Conservation (phyloP, 305 asterid genomes). For the Fraxinus paxiana region DNA sequence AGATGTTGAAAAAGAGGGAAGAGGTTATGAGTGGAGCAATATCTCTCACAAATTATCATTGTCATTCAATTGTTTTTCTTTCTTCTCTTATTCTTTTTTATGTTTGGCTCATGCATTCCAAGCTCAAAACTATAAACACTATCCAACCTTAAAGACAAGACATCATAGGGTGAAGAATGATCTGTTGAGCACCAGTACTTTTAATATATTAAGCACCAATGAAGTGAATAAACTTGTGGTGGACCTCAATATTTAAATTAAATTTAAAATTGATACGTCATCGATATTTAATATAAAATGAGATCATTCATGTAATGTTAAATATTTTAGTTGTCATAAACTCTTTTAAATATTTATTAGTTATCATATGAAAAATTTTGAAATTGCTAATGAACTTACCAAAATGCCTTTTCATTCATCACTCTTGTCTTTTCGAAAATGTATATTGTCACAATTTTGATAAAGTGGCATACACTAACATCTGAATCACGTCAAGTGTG, state of each 20-base stretch:
- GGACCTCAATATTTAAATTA: too few species aligned
- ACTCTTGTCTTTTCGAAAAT: not conserved
- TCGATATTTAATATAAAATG: too few species aligned
- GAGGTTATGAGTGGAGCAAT: not conserved
- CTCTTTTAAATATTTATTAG: too few species aligned
- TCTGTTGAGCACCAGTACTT: too few species aligned
- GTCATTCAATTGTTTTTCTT: too few species aligned
- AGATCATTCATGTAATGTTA: too few species aligned
- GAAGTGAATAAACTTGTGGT: too few species aligned
- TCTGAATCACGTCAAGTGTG: not conserved
- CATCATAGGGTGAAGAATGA: not conserved
- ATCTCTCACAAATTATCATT: too few species aligned
- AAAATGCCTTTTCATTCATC: not conserved
- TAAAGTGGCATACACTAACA: not conserved
- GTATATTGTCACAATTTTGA: not conserved
- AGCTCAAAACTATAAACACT: not conserved
- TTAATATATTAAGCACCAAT: too few species aligned
- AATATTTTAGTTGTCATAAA: not conserved
- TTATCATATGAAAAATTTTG: not conserved
- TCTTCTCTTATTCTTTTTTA: too few species aligned
- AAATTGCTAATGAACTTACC: not conserved
- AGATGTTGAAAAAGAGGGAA: not conserved
- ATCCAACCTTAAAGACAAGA: not conserved
- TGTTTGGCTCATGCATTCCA: not conserved
- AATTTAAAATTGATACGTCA: too few species aligned